A percentile compares a stretch with the other conserved stretches of the same genome.
Conservation (phyloP, 768 basidiomycete genomes). For the Termitomyces sp. region DNA sequence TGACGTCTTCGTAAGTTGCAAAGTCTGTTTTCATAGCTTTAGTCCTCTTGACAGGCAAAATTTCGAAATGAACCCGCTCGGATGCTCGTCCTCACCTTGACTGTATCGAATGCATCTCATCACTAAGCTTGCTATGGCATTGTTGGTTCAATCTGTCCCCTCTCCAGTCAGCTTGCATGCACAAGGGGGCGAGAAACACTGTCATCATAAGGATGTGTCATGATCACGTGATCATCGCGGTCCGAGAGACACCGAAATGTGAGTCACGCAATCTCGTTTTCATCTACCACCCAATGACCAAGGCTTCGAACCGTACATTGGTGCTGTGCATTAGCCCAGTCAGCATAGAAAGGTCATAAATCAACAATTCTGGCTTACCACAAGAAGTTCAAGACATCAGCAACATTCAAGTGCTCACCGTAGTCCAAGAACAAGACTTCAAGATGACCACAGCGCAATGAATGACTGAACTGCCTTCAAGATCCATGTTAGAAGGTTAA, state of each 20-base stretch:
- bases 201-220: neutral
- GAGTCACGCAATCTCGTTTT: neutral
- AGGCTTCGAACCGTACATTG: neutral
- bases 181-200: neutral
- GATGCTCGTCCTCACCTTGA: neutral
- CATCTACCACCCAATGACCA: neutral
- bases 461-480: neutral
- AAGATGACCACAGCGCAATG: neutral
- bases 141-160: neutral
- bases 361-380: neutral
- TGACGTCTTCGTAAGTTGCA: neutral
- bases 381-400: neutral
- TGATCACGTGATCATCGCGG: neutral
- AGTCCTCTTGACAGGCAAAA: neutral
- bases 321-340: neutral
- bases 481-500: neutral
- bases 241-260: neutral
- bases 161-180: too few relatives aligned
- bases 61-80: neutral
- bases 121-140: neutral
- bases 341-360: neutral
- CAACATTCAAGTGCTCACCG: neutral
- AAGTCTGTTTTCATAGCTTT: neutral
- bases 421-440: neutral
- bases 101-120: neutral